Percentiles rank a stretch among this genome's conserved stretches.
Conservation (phyloP, 202 grass and related monocot genomes). For the Cymbopogon flexuosus region DNA sequence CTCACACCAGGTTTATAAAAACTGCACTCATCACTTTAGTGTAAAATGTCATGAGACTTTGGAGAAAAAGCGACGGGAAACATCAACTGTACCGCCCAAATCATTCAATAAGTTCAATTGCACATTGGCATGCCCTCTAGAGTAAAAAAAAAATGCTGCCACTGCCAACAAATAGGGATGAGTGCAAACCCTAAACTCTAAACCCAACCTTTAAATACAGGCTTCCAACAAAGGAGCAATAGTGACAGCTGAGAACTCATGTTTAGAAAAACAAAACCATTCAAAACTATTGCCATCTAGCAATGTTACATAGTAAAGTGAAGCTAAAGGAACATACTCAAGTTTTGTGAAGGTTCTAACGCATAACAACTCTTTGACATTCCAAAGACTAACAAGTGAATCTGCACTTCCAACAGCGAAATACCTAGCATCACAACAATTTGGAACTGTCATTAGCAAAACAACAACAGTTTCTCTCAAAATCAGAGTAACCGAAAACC, state of each 20-base stretch:
- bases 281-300: background rate
- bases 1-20: background rate
- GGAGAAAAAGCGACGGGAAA: background rate
- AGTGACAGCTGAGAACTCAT: background rate
- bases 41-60: background rate
- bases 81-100: background rate
- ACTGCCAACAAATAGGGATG: no score
- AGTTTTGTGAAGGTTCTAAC: slow-evolving; percentile 97
- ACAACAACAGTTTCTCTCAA: slow-evolving; percentile 5
- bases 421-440: slow-evolving; percentile 60
- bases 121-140: no score
- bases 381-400: slow-evolving; percentile 97
- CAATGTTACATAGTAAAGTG: background rate
- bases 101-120: background rate
- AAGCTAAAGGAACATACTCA: slow-evolving; percentile 49
- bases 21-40: background rate
- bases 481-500: slow-evolving; percentile 4
- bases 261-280: background rate
- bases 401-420: slow-evolving; percentile 99
- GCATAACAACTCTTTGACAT: slow-evolving; percentile 89
- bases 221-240: background rate
- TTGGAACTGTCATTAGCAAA: slow-evolving; percentile 31
- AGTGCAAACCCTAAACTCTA: no score
- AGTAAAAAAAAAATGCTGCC: no score
- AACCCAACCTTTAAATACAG: background rate